These are phyloP conservation scores for Microglena sp. DNA, from an alignment of 139 green algal species.

Conservation along the genomic window DNA sequence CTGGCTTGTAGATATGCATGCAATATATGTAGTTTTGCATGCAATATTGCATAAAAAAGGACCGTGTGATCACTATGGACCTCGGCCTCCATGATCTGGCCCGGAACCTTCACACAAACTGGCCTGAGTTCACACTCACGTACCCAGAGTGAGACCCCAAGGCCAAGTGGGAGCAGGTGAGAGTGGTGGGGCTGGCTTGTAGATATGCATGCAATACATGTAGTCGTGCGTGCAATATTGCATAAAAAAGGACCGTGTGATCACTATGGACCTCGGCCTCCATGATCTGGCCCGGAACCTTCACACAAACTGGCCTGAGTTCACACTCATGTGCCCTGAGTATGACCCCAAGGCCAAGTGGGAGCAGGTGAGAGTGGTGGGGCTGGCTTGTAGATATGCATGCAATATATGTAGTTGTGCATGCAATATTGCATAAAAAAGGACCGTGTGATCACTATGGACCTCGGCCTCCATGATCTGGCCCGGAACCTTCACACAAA, in stretches of 20 bases:
- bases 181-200: too few relatives aligned
- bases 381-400: too few relatives aligned
- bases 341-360: background rate
- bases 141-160: background rate
- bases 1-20: too few relatives aligned
- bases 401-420: too few relatives aligned
- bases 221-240: conserved; percentile 14
- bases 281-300: conserved; percentile 9
- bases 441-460: conserved; percentile 24
- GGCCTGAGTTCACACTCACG: conserved; percentile 27
- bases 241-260: conserved; percentile 23
- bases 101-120: conserved; percentile 1
- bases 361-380: background rate
- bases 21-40: too few relatives aligned
- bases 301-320: conserved; percentile 17
- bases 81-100: conserved; percentile 20
- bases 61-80: conserved; percentile 23
- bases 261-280: conserved; percentile 21
- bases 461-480: conserved; percentile 16
- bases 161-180: background rate
- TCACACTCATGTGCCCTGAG: conserved; percentile 18
- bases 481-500: conserved; percentile 6
- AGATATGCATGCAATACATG: too few relatives aligned
- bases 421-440: conserved; percentile 17
- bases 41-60: conserved; percentile 17